Percentiles rank a stretch among this genome's conserved stretches.
These are phyloP conservation scores for Bonia amplexicaulis DNA, from an alignment of 176 grass and related monocot species.

Conservation along the genomic window DNA sequence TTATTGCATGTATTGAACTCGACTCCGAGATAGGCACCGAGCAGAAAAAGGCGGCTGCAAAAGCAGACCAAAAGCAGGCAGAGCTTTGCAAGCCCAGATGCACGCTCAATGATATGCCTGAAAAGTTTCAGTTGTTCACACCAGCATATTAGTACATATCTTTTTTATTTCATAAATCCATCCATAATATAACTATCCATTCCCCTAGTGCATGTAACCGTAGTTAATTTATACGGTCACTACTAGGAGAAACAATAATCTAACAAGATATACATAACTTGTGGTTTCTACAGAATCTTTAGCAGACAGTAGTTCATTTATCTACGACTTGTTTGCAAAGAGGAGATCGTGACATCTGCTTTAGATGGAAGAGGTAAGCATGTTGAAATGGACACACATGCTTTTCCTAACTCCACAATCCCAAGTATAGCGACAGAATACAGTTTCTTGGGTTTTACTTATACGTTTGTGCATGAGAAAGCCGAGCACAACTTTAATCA, in stretches of 20 bases:
- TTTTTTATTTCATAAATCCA: background rate
- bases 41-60: background rate
- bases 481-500: conserved; percentile 11
- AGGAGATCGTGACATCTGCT: background rate
- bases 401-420: background rate
- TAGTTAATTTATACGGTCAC: background rate
- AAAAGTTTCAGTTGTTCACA: conserved; percentile 12
- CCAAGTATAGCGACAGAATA: background rate
- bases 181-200: background rate
- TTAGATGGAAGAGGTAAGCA: conserved; percentile 8
- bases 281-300: background rate
- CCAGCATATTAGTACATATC: background rate
- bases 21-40: conserved; percentile 4
- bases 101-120: conserved; percentile 57
- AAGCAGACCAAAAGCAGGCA: conserved; percentile 22
- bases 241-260: background rate
- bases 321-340: conserved; percentile 27
- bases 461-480: conserved; percentile 17
- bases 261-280: background rate
- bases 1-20: conserved; percentile 31
- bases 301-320: background rate
- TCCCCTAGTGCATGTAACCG: background rate
- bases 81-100: conserved; percentile 26
- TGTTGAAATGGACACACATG: conserved; percentile 5
- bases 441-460: conserved; percentile 20